Percentiles rank a stretch among this genome's conserved stretches.
These are phyloP conservation scores for Lecanosticta acicola DNA, from an alignment of 2,329 filamentous ascomycete genomes.

Conservation along the genomic window DNA sequence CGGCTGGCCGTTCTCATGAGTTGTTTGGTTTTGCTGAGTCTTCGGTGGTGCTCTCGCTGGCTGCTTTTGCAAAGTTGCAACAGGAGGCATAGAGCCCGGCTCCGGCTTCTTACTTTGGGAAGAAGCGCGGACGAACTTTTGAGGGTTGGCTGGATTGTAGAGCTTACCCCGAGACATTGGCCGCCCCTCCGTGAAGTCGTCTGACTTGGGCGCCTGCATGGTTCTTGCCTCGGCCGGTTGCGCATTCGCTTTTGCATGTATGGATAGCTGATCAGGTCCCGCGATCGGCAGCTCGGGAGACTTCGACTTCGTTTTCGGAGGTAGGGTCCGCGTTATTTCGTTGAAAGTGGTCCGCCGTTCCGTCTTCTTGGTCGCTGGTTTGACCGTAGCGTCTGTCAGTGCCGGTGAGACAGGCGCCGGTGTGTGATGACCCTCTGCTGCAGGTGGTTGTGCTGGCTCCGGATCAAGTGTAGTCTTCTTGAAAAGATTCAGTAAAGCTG, in stretches of 20 bases:
- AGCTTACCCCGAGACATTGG: constrained; percentile 19
- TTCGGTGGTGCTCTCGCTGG: not conserved
- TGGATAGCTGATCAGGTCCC: not conserved
- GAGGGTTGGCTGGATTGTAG: constrained; percentile 21
- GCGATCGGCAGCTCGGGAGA: not conserved
- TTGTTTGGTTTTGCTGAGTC: not conserved
- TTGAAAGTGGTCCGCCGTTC: constrained; percentile 25
- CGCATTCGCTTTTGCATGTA: not conserved
- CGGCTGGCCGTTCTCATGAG: constrained; percentile 12
- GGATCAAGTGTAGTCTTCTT: constrained; percentile 26
- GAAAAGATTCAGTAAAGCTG: constrained; percentile 44
- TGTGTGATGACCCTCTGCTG: constrained; percentile 2
- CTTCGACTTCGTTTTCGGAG: constrained; percentile 7
- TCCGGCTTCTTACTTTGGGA: constrained; percentile 11
- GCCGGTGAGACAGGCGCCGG: constrained; percentile 17
- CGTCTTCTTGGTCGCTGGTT: constrained; percentile 6
- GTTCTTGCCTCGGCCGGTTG: constrained; percentile 1
- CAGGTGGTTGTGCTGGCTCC: constrained; percentile 5
- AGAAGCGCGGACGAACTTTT: constrained; percentile 8
- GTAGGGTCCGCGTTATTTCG: constrained; percentile 32
- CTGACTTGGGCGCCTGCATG: constrained; percentile 2
- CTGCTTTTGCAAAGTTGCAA: constrained; percentile 6
- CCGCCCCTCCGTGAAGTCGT: constrained; percentile 11
- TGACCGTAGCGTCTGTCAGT: constrained; percentile 17
- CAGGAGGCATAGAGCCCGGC: not conserved